Evolutionary conservation across 164 flowering plant genomes (phyloP).

Genomic region (Vitis amurensis): DNA sequence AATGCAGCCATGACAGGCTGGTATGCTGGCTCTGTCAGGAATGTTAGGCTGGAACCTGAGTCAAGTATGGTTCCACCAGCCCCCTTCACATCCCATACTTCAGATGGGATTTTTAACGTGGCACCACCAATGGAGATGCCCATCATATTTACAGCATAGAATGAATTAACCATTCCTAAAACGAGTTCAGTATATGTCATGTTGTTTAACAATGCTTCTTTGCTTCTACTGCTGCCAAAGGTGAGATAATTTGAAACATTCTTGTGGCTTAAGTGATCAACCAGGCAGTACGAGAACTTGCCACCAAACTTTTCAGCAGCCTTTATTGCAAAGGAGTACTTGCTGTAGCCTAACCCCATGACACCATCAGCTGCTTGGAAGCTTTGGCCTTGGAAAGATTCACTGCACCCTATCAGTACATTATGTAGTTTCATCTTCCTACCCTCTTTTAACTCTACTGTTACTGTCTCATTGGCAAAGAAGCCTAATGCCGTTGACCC

Average conservation of each 20-base stretch:
- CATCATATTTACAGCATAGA: slow-evolving; percentile 41
- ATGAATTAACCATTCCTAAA: slow-evolving; percentile 26
- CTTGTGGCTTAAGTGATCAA: slow-evolving; percentile 62
- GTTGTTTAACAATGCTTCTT: no score
- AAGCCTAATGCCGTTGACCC: slow-evolving; percentile 54
- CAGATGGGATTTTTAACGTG: slow-evolving; percentile 40
- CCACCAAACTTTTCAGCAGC: slow-evolving; percentile 39
- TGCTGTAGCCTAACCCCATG: slow-evolving; percentile 55
- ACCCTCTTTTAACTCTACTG: slow-evolving; percentile 40
- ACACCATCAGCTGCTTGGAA: slow-evolving; percentile 60
- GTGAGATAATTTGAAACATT: slow-evolving; percentile 50
- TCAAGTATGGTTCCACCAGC: slow-evolving; percentile 65
- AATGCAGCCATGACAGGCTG: slow-evolving; percentile 40
- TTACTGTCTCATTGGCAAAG: slow-evolving; percentile 60
- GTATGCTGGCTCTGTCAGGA: slow-evolving; percentile 52
- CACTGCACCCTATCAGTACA: slow-evolving; percentile 61
- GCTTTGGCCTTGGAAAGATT: slow-evolving; percentile 24
- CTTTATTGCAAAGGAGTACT: slow-evolving; percentile 39
- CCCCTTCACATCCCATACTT: slow-evolving; percentile 36
- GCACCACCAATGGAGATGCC: slow-evolving; percentile 57
- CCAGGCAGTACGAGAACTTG: slow-evolving; percentile 73
- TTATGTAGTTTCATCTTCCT: slow-evolving; percentile 25
- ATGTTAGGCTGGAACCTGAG: slow-evolving; percentile 65
- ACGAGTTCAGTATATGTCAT: slow-evolving; percentile 42
- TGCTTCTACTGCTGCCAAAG: slow-evolving; percentile 30